Conservation (phyloP, 257 asterid genomes). For the Penstemon davidsonii region DNA sequence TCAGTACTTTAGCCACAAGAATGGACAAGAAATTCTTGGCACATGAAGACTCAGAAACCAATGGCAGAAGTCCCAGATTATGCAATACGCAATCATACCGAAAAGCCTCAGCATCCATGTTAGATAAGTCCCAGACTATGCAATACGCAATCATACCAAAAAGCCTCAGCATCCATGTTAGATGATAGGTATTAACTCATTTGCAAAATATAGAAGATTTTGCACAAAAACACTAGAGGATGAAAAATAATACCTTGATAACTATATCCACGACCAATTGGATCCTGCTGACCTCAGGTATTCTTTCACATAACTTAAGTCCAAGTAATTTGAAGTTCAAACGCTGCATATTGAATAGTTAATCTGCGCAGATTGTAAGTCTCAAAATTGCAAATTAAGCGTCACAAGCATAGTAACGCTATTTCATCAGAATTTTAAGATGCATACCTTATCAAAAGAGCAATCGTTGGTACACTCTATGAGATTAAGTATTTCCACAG, state of each 20-base stretch:
- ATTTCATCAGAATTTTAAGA: conserved; percentile 20
- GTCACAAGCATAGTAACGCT: conserved; percentile 25
- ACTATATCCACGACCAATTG: conserved; percentile 58
- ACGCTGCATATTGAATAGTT: conserved; percentile 59
- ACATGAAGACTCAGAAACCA: conserved; percentile 10
- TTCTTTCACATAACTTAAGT: conserved; percentile 74
- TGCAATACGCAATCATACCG: conserved; percentile 1
- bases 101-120: conserved; percentile 14
- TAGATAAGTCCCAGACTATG: neutral
- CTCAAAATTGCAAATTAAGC: conserved; percentile 28
- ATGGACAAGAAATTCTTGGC: neutral
- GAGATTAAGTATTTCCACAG: conserved; percentile 64
- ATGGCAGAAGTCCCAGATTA: conserved; percentile 11
- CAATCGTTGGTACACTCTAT: conserved; percentile 57
- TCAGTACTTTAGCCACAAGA: conserved; percentile 1
- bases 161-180: conserved; percentile 9
- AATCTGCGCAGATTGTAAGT: conserved; percentile 36
- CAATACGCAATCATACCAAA: conserved; percentile 15
- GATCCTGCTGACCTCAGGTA: conserved; percentile 52
- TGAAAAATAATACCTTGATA: conserved; percentile 55
- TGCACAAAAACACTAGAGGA: neutral
- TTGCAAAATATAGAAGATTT: conserved; percentile 1
- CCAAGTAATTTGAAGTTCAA: conserved; percentile 88
- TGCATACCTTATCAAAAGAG: conserved; percentile 70
- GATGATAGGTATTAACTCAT: conserved; percentile 5